Evolutionary conservation across 2,329 filamentous ascomycete genomes (phyloP).

Genomic region (Penicillium sp.): DNA sequence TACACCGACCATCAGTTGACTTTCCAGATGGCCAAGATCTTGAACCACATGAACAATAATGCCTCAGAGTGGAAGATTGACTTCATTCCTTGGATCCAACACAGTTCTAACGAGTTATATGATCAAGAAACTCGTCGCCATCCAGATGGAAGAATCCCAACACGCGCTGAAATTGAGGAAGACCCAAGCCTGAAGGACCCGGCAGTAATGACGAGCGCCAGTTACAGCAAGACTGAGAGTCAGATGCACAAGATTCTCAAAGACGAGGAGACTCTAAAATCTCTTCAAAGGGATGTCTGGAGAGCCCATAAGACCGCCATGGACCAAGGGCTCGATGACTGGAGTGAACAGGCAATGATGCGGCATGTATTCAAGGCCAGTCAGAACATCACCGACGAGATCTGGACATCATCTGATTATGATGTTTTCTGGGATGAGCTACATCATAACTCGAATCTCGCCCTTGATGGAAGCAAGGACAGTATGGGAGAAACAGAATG

Average conservation of each 20-base stretch:
- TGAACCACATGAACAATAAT: constrained; percentile 28
- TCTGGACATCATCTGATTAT: constrained; percentile 33
- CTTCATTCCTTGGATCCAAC: constrained; percentile 31
- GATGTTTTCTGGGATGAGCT: constrained; percentile 38
- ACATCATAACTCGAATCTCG: constrained; percentile 37
- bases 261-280: constrained; percentile 19
- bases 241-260: constrained; percentile 22
- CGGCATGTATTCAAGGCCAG: constrained; percentile 37
- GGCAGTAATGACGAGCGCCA: constrained; percentile 5
- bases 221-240: constrained; percentile 13
- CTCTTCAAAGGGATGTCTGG: constrained; percentile 25
- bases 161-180: constrained; percentile 21
- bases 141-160: constrained; percentile 28
- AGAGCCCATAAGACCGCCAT: constrained; percentile 22
- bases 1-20: constrained; percentile 27
- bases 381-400: constrained; percentile 41
- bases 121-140: constrained; percentile 18
- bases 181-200: constrained; percentile 20
- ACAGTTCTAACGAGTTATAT: constrained; percentile 32
- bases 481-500: constrained; percentile 29
- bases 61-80: constrained; percentile 23
- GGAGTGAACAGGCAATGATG: constrained; percentile 28
- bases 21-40: constrained; percentile 23
- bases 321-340: constrained; percentile 28
- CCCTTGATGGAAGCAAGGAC: constrained; percentile 27